Conservation (phyloP, 2,329 filamentous ascomycete species). For the Xylariaceae sp. region DNA sequence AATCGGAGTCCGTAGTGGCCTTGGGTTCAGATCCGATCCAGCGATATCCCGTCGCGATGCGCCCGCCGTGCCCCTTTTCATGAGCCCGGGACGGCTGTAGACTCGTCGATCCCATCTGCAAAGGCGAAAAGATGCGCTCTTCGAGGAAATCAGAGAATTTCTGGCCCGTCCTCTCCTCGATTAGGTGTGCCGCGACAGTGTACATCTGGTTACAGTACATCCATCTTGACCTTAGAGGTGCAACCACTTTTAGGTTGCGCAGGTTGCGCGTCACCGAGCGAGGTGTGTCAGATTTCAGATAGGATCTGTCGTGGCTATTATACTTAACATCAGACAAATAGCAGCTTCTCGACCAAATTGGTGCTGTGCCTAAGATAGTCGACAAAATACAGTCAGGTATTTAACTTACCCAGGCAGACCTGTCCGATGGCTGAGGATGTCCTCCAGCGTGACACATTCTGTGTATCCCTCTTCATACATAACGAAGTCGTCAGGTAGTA, state of each 20-base stretch:
- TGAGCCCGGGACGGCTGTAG: constrained; percentile 17
- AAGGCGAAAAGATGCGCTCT: constrained; percentile 21
- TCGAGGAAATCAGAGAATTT: constrained; percentile 22
- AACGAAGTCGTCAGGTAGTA: constrained; percentile 25
- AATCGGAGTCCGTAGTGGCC: no score
- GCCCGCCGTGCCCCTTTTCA: constrained; percentile 16
- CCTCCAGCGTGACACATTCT: constrained; percentile 22
- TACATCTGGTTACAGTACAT: constrained; percentile 25
- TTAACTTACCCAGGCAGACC: constrained; percentile 19
- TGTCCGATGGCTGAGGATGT: constrained; percentile 23
- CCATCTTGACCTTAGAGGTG: constrained; percentile 18
- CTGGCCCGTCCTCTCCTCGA: constrained; percentile 19
- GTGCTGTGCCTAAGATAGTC: no score
- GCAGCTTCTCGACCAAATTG: no score
- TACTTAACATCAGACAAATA: no score
- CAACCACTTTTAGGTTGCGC: constrained; percentile 16
- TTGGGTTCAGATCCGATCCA: no score
- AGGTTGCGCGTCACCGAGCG: constrained; percentile 22
- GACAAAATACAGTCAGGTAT: no score
- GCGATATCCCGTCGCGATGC: constrained; percentile 17
- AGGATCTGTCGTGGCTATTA: no score
- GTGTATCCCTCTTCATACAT: constrained; percentile 20
- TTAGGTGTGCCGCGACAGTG: constrained; percentile 20
- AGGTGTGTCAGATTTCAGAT: no score
- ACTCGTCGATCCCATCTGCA: constrained; percentile 20